phyloP scores from a whole-genome alignment of 2,329 filamentous ascomycete genomes.

The Ramularia endophylla region DNA sequence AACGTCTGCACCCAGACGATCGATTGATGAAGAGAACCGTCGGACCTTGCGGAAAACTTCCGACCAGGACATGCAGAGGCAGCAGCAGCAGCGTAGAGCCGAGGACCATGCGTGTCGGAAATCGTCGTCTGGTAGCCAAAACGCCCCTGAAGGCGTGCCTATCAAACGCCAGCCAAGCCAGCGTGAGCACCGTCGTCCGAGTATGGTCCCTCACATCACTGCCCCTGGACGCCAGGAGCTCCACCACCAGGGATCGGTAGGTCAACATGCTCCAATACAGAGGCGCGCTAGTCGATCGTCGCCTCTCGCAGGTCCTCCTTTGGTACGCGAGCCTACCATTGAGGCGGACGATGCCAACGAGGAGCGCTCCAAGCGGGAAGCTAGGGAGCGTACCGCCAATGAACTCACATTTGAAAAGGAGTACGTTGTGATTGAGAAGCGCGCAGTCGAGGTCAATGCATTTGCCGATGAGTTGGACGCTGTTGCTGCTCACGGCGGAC shows the following conservation, averaged over 20 bases:
- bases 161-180: constrained; percentile 32
- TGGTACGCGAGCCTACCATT: constrained; percentile 41
- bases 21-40: constrained; percentile 16
- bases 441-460: constrained; percentile 92
- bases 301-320: constrained; percentile 36
- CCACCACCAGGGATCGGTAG: constrained; percentile 12
- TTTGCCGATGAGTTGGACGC: constrained; percentile 92
- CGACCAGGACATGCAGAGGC: constrained; percentile 20
- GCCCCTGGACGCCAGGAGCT: constrained; percentile 39
- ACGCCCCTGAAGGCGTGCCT: constrained; percentile 11
- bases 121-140: constrained; percentile 18
- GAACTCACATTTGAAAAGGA: constrained; percentile 89
- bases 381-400: constrained; percentile 64
- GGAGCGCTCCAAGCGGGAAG: constrained; percentile 34
- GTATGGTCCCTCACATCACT: constrained; percentile 39
- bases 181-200: constrained; percentile 39
- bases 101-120: constrained; percentile 22
- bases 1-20: constrained; percentile 13
- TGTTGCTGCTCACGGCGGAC: constrained; percentile 51
- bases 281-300: constrained; percentile 53
- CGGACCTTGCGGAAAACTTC: constrained; percentile 20
- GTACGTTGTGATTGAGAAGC: constrained; percentile 93
- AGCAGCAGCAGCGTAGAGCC: constrained; percentile 8
- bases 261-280: constrained; percentile 41
- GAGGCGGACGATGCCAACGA: constrained; percentile 14